Evolutionary conservation across 805 yeast genomes (phyloP).

Genomic region (Zygoascus ofunaensis): DNA sequence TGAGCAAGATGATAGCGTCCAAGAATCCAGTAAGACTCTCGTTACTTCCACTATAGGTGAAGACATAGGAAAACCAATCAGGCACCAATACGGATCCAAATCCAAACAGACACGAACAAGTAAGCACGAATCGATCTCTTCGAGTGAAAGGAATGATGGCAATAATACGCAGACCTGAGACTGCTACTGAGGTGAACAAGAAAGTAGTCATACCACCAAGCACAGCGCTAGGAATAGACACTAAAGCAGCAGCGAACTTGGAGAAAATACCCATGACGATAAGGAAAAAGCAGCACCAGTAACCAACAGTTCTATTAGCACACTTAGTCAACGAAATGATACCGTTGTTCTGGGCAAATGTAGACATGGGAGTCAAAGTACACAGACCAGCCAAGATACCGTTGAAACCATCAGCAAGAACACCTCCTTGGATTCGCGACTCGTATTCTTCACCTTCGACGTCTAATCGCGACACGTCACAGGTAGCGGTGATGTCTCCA

Average conservation of each 20-base stretch:
- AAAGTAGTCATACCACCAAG: slow-evolving; percentile 86
- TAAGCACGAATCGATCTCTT: slow-evolving; percentile 63
- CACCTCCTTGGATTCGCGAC: slow-evolving; percentile 86
- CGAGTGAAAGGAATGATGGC: slow-evolving; percentile 47
- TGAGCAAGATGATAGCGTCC: slow-evolving; percentile 57
- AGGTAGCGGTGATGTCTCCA: slow-evolving; percentile 91
- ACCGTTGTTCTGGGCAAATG: slow-evolving; percentile 94
- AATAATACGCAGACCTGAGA: slow-evolving; percentile 62
- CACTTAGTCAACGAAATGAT: slow-evolving; percentile 87
- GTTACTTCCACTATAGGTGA: slow-evolving; percentile 59
- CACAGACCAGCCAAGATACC: slow-evolving; percentile 67
- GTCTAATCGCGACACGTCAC: slow-evolving; percentile 78
- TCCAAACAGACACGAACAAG: slow-evolving; percentile 57
- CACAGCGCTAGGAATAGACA: slow-evolving; percentile 68
- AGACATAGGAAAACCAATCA: slow-evolving; percentile 53
- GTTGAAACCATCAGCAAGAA: slow-evolving; percentile 78
- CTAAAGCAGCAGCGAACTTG: slow-evolving; percentile 83
- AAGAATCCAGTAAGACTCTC: slow-evolving; percentile 48
- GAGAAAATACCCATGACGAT: slow-evolving; percentile 81
- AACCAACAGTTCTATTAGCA: slow-evolving; percentile 75
- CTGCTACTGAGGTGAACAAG: slow-evolving; percentile 66
- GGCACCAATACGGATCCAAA: slow-evolving; percentile 58
- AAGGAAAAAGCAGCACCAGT: slow-evolving; percentile 72
- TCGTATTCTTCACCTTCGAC: slow-evolving; percentile 78
- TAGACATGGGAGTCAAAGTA: slow-evolving; percentile 84